These are phyloP conservation scores for Pleurotus cornucopiae DNA, from an alignment of 768 basidiomycete genomes.

Conservation along the genomic window DNA sequence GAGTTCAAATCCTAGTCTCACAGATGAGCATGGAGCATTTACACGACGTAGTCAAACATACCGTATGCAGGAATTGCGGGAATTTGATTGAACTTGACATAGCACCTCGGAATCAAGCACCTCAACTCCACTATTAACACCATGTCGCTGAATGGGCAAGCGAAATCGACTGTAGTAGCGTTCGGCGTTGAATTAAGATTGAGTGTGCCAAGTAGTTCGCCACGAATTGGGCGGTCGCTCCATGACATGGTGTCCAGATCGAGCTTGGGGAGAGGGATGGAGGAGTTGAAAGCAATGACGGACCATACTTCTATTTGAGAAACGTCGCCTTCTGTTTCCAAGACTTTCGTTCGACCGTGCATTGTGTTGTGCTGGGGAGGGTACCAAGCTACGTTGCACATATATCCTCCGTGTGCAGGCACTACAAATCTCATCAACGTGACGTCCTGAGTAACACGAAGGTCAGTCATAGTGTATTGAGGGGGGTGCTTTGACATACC, in stretches of 20 bases:
- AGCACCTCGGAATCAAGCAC: constrained; percentile 9
- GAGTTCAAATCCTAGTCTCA: constrained; percentile 3
- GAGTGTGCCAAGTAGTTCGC: constrained; percentile 13
- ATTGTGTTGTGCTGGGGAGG: constrained; percentile 1
- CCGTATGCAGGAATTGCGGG: constrained; percentile 8
- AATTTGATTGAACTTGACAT: constrained; percentile 12
- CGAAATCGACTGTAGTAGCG: constrained; percentile 12
- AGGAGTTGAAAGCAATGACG: constrained; percentile 8
- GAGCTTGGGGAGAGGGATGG: constrained; percentile 6
- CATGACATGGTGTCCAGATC: constrained; percentile 10
- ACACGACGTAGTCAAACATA: background rate
- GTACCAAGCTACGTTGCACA: constrained; percentile 10
- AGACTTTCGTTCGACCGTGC: background rate
- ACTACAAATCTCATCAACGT: constrained; percentile 13
- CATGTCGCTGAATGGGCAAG: constrained; percentile 9
- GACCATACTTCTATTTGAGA: constrained; percentile 15
- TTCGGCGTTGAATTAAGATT: constrained; percentile 7
- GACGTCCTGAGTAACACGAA: constrained; percentile 6
- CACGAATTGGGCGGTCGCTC: constrained; percentile 10
- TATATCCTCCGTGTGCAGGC: constrained; percentile 1
- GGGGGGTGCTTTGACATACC: constrained; percentile 3
- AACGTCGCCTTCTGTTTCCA: constrained; percentile 12
- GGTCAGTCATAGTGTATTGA: background rate
- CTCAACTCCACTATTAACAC: constrained; percentile 11
- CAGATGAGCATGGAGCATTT: background rate